These are phyloP conservation scores for Melocanna baccifera DNA, from an alignment of 176 grass and related monocot genomes.

Conservation along the genomic window DNA sequence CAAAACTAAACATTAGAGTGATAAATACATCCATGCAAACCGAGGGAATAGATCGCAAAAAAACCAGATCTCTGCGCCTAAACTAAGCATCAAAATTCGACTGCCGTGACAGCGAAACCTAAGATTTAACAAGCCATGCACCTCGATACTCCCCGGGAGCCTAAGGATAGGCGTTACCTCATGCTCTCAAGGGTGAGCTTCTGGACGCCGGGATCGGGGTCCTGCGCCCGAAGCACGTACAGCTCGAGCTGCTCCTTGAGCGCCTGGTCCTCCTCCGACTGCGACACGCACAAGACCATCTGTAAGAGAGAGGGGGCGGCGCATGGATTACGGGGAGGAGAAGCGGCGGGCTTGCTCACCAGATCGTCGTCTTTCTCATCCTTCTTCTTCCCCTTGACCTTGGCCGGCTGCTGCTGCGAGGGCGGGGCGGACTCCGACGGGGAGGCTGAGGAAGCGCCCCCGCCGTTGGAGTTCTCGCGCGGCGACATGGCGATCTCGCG, in stretches of 20 bases:
- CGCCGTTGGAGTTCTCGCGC: not conserved
- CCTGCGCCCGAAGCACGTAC: slow-evolving; percentile 62
- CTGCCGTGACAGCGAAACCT: not conserved
- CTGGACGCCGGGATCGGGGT: slow-evolving; percentile 57
- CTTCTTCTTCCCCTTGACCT: slow-evolving; percentile 43
- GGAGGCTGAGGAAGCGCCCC: not conserved
- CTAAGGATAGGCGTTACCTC: slow-evolving; percentile 37
- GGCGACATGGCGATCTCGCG: slow-evolving; percentile 2
- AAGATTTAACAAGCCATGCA: not conserved
- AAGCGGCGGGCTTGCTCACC: slow-evolving; percentile 15
- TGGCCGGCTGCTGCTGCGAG: slow-evolving; percentile 10
- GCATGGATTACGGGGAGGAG: not conserved
- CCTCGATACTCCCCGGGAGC: not conserved
- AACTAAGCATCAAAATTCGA: not conserved
- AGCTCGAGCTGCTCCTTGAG: slow-evolving; percentile 69
- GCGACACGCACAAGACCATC: not conserved
- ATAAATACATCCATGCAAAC: too few species aligned
- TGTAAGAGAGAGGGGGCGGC: not conserved
- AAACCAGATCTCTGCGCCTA: too few species aligned
- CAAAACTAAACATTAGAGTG: not conserved
- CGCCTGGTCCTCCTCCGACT: slow-evolving; percentile 77
- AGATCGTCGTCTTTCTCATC: slow-evolving; percentile 54
- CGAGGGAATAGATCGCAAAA: too few species aligned
- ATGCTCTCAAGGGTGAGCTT: slow-evolving; percentile 77
- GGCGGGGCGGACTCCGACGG: slow-evolving; percentile 3